phyloP scores from a whole-genome alignment of 768 basidiomycete species.

The Trametes maxima region DNA sequence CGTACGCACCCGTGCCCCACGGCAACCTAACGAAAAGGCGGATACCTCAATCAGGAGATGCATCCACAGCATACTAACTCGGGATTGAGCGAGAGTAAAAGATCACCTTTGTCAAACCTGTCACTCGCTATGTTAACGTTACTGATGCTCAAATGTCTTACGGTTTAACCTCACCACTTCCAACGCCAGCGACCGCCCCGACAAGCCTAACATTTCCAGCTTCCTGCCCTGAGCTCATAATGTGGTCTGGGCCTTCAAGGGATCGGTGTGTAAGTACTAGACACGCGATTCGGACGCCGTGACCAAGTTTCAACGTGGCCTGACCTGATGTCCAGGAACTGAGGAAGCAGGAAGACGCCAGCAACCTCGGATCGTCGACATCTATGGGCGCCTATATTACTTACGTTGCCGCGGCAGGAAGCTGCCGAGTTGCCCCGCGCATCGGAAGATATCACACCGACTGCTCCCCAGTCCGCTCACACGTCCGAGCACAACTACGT shows the following conservation, averaged over 20 bases:
- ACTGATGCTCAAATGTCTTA: not conserved
- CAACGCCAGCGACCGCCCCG: conserved; percentile 60
- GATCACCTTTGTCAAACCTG: conserved; percentile 20
- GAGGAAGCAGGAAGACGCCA: too few species aligned
- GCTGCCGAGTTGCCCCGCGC: too few species aligned
- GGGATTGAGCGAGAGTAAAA: not conserved
- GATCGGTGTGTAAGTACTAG: too few species aligned
- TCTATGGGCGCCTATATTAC: too few species aligned
- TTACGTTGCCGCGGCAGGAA: too few species aligned
- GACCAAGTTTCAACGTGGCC: too few species aligned
- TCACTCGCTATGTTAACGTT: not conserved
- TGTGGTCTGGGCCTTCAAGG: not conserved
- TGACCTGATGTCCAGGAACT: too few species aligned
- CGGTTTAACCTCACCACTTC: conserved; percentile 51
- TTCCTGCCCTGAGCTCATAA: conserved; percentile 17
- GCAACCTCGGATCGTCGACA: too few species aligned
- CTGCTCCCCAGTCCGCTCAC: not conserved
- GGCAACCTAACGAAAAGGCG: conserved; percentile 47
- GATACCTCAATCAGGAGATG: not conserved
- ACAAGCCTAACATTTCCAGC: conserved; percentile 49
- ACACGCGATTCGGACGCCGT: too few species aligned
- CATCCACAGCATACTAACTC: not conserved
- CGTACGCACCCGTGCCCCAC: conserved; percentile 63
- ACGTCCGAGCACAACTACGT: not conserved
- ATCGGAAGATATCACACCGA: too few species aligned